These are phyloP conservation scores for Tetracentron sinense DNA, from an alignment of 164 flowering plant genomes.

Conservation along the genomic window DNA sequence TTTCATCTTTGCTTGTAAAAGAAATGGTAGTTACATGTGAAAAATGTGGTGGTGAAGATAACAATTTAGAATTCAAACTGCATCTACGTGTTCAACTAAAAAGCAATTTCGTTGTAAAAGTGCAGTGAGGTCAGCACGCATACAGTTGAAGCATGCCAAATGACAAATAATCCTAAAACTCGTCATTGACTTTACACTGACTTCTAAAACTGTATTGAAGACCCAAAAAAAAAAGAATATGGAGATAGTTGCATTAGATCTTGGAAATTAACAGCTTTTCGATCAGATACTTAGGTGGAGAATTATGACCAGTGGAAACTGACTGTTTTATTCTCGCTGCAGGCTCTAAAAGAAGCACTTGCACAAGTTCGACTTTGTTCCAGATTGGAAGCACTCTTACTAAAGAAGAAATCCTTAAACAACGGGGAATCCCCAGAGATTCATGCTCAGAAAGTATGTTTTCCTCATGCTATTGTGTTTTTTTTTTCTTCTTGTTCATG, in stretches of 20 bases:
- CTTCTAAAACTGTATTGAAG: background rate
- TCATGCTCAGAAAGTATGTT: slow-evolving; percentile 81
- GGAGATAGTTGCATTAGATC: background rate
- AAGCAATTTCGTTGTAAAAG: too few relatives aligned
- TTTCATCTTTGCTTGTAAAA: too few relatives aligned
- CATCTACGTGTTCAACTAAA: too few relatives aligned
- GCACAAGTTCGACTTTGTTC: slow-evolving; percentile 62
- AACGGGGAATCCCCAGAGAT: slow-evolving; percentile 81
- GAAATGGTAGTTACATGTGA: too few relatives aligned
- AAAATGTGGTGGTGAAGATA: too few relatives aligned
- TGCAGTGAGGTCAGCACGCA: too few relatives aligned
- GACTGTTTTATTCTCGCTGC: background rate
- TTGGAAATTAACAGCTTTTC: background rate
- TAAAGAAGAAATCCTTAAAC: slow-evolving; percentile 58
- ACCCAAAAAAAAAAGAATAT: background rate
- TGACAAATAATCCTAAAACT: too few relatives aligned
- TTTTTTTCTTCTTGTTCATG: too few relatives aligned
- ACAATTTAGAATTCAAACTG: too few relatives aligned
- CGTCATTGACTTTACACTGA: too few relatives aligned
- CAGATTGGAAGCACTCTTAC: slow-evolving; percentile 67
- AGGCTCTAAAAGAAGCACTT: slow-evolving; percentile 80
- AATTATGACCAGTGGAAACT: background rate
- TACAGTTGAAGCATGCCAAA: too few relatives aligned
- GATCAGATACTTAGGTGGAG: background rate
- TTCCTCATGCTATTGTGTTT: background rate